Conservation (phyloP, 371 early-diverging fungal genomes). For the Syncephalastrum racemosum region DNA sequence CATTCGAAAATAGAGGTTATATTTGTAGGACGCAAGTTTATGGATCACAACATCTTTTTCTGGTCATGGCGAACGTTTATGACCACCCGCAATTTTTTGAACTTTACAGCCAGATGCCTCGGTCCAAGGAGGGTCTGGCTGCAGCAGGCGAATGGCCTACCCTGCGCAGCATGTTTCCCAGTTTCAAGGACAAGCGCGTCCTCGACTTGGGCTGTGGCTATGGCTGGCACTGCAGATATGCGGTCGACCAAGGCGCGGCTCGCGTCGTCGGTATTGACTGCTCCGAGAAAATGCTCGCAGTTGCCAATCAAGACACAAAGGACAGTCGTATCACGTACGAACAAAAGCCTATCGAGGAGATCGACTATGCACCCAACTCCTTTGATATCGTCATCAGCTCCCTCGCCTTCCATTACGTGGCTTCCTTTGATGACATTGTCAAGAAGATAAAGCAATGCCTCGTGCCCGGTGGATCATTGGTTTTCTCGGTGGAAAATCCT, state of each 20-base stretch:
- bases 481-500: slow-evolving; percentile 25
- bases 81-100: slow-evolving; percentile 22
- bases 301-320: slow-evolving; percentile 13
- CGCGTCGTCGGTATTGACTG: slow-evolving; percentile 16
- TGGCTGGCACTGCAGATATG: slow-evolving; percentile 25
- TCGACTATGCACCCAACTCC: slow-evolving; percentile 8
- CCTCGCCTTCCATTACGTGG: slow-evolving; percentile 20
- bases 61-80: slow-evolving; percentile 8
- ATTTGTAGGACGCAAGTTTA: no score
- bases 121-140: slow-evolving; percentile 16
- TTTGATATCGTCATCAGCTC: slow-evolving; percentile 25
- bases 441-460: slow-evolving; percentile 5
- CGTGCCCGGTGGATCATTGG: slow-evolving; percentile 14
- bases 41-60: background rate
- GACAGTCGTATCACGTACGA: slow-evolving; percentile 8
- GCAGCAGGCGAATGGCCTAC: slow-evolving; percentile 24
- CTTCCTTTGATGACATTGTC: slow-evolving; percentile 15
- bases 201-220: slow-evolving; percentile 25
- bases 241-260: slow-evolving; percentile 17
- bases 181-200: slow-evolving; percentile 15
- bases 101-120: slow-evolving; percentile 16
- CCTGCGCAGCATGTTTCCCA: slow-evolving; percentile 16
- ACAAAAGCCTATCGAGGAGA: slow-evolving; percentile 8
- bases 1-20: no score
- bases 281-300: slow-evolving; percentile 19